Evolutionary conservation across 768 basidiomycete genomes (phyloP).

Genomic region (Erythrobasidium yunnanense): DNA sequence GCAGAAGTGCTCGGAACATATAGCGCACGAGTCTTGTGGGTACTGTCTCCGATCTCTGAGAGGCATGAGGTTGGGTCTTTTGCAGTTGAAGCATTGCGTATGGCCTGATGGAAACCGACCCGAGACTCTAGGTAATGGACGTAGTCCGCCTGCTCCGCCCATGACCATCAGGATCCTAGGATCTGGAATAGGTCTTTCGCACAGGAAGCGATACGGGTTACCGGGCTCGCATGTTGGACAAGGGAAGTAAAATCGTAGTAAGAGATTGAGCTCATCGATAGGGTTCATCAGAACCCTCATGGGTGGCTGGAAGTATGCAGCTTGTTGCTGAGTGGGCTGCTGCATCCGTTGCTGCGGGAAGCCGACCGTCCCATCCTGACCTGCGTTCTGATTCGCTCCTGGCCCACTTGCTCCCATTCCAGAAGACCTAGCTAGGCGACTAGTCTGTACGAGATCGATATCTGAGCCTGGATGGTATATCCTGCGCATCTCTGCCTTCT

Average conservation of each 20-base stretch:
- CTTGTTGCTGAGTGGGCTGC: not conserved
- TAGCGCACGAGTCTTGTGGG: slow-evolving; percentile 16
- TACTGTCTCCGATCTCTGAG: slow-evolving; percentile 11
- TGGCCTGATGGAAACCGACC: slow-evolving; percentile 1
- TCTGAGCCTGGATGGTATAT: slow-evolving; percentile 16
- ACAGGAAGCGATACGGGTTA: slow-evolving; percentile 7
- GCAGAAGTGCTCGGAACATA: slow-evolving; percentile 23
- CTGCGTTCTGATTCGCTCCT: too few relatives aligned
- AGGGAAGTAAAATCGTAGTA: slow-evolving; percentile 20
- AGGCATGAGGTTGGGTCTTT: slow-evolving; percentile 22
- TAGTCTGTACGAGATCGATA: slow-evolving; percentile 12
- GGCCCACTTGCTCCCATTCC: too few relatives aligned
- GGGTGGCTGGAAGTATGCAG: not conserved
- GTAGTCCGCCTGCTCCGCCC: not conserved
- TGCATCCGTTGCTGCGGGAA: not conserved
- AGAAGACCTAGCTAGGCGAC: too few relatives aligned
- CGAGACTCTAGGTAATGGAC: slow-evolving; percentile 6
- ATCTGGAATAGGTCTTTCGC: slow-evolving; percentile 8
- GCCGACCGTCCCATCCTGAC: too few relatives aligned
- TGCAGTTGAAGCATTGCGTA: slow-evolving; percentile 21
- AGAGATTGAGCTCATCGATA: slow-evolving; percentile 26
- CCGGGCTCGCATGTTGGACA: slow-evolving; percentile 18
- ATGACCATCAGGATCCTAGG: slow-evolving; percentile 13
- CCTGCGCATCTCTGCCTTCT: slow-evolving; percentile 23
- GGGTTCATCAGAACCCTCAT: slow-evolving; percentile 17